Evolutionary conservation across 1,284 basidiomycete species (phyloP).

Genomic region (Cryptococcus sp.): DNA sequence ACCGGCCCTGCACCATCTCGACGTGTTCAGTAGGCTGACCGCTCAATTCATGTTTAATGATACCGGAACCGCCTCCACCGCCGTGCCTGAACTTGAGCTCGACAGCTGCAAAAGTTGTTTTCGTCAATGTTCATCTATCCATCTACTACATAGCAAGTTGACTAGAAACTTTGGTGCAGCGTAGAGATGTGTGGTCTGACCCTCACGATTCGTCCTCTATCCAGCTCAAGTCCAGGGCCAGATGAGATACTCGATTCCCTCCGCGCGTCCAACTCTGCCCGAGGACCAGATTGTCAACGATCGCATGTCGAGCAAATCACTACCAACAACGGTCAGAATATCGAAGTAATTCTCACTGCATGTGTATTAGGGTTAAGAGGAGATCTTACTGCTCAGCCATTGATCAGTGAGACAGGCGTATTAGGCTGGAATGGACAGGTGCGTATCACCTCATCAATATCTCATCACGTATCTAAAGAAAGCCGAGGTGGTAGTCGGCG

Average conservation of each 20-base stretch:
- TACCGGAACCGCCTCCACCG: too few relatives aligned
- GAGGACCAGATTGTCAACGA: constrained; percentile 39
- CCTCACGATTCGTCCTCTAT: constrained; percentile 24
- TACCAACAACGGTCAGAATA: background rate
- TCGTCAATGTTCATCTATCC: too few relatives aligned
- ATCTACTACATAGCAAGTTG: too few relatives aligned
- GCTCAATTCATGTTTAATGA: too few relatives aligned
- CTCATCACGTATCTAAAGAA: background rate
- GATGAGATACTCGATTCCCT: constrained; percentile 21
- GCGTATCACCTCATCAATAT: constrained; percentile 28
- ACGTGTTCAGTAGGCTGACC: too few relatives aligned
- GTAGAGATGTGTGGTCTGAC: constrained; percentile 43
- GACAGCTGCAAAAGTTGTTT: too few relatives aligned
- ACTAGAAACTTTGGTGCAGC: too few relatives aligned
- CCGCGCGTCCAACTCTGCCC: constrained; percentile 11
- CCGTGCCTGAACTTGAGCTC: too few relatives aligned
- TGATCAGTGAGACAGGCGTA: constrained; percentile 59
- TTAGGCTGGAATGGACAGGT: constrained; percentile 93
- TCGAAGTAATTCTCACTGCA: constrained; percentile 61
- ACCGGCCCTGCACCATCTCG: too few relatives aligned
- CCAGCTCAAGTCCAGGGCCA: background rate
- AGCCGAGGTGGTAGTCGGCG: too few relatives aligned
- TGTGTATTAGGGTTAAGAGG: constrained; percentile 82
- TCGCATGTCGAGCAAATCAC: constrained; percentile 14
- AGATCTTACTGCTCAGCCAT: constrained; percentile 69